Evolutionary conservation across 805 yeast genomes (phyloP), one percentile per base, ranked within the genome.

Genomic region (Cyberlindnera petersonii): DNA sequence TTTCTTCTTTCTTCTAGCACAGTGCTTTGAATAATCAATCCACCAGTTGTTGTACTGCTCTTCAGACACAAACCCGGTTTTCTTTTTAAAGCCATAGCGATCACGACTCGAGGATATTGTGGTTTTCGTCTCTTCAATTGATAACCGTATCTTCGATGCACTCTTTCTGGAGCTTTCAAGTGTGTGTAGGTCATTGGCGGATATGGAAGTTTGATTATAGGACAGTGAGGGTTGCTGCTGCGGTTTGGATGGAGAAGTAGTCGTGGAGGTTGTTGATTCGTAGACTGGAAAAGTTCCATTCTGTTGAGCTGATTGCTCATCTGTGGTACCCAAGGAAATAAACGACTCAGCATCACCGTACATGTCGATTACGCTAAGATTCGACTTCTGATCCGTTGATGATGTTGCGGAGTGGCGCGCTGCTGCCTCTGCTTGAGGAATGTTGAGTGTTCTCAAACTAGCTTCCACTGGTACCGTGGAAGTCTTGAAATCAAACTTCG

Each of bases 11-110:
- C 96, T 69, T 30, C 82, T 68, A 6, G 68, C 60, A 42, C 79
- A 64, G 58, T 84, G 83, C 21, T 68, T 73, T 10, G 81, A 68
- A 61, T 91, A 89, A 9, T 67, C 72, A 3, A 46, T 43, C 77
- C 86, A 83, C 97, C 98, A 91, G 8, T 52, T 57, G 57, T 88
- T 77, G 56, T 86, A 87, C 30, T 75, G 75, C 17, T 64, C 62
- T 35, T 64, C 68, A 9, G 82, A 50, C 18, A 83, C 66, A 49
- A 68, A 75, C 30, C 65, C 62, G 15, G 76, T 74, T 15, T 71
- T 70, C 56, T 86, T 89, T 48, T 77, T 79, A 66, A 91, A 91
- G 2, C 98, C 98, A 58, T 91, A 91, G 34, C 91, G 63, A 58
- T 91, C 98, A 40, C 77, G 39, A 15, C 32, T 21, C 9, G 46